Conservation (phyloP, 257 asterid genomes). For the Hygrophila difformis region DNA sequence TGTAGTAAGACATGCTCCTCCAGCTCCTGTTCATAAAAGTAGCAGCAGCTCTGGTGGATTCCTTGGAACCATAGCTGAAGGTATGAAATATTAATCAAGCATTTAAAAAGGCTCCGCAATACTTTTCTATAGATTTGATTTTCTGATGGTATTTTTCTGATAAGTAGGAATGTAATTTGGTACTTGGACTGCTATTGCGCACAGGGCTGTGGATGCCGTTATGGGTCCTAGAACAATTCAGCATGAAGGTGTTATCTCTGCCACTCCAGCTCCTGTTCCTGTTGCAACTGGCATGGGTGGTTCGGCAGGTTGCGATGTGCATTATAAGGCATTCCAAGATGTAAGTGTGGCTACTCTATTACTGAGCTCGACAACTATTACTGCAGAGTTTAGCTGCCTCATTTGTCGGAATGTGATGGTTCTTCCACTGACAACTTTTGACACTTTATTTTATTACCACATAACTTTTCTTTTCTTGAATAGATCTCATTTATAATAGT, state of each 20-base stretch:
- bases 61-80: slow-evolving; percentile 44
- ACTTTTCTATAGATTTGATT: neutral
- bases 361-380: no score
- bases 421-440: no score
- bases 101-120: neutral
- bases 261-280: slow-evolving; percentile 25
- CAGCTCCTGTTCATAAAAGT: slow-evolving; percentile 46
- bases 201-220: slow-evolving; percentile 49
- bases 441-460: no score
- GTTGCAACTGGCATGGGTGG: slow-evolving; percentile 20
- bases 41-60: slow-evolving; percentile 38
- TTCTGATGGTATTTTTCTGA: neutral
- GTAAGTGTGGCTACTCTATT: slow-evolving; percentile 20
- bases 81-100: slow-evolving; percentile 9
- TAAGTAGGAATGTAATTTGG: slow-evolving; percentile 48
- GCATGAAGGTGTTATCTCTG: slow-evolving; percentile 37
- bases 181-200: slow-evolving; percentile 51
- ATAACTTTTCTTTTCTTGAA: no score
- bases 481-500: no score
- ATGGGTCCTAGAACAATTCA: slow-evolving; percentile 53
- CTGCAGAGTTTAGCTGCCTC: no score
- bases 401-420: no score
- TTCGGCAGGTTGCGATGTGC: slow-evolving; percentile 36
- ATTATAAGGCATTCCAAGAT: slow-evolving; percentile 46
- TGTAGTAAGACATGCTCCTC: slow-evolving; percentile 45